Conservation (phyloP, 2,329 filamentous ascomycete genomes). For the Botrytis medusae region DNA sequence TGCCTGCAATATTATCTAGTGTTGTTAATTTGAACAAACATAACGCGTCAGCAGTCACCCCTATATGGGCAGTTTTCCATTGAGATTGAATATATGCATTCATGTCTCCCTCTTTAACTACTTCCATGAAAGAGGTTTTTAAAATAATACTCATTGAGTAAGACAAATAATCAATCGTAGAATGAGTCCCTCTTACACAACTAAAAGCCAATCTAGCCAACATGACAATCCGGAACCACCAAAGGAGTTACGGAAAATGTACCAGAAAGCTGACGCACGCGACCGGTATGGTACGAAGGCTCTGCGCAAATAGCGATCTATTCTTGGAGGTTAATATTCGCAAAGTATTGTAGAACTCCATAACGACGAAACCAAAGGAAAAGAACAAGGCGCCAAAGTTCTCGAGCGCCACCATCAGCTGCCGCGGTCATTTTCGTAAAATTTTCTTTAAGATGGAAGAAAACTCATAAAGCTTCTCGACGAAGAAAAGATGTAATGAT, state of each 20-base stretch:
- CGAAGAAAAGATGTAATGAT: not conserved
- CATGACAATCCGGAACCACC: not conserved
- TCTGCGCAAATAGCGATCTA: not conserved
- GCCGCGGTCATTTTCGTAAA: no score
- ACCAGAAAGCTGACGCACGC: not conserved
- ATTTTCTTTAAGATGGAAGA: not conserved
- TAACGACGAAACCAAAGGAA: not conserved
- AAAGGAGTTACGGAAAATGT: not conserved
- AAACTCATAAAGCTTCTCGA: not conserved
- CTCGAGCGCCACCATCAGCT: not conserved
- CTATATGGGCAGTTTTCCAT: not conserved
- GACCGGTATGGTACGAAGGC: not conserved
- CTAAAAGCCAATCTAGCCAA: not conserved
- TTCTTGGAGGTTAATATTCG: not conserved
- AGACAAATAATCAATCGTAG: fast-evolving
- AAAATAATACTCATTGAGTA: not conserved
- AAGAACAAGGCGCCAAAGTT: not conserved
- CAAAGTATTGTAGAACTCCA: not conserved
- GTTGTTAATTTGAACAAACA: not conserved
- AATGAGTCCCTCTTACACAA: not conserved
- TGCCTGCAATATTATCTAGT: not conserved
- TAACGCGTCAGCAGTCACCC: not conserved
- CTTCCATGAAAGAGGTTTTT: not conserved
- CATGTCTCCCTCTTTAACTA: not conserved
- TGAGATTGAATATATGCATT: not conserved